A percentile compares a stretch with the other conserved stretches of the same genome.
These are phyloP conservation scores for Suillus paluster DNA, from an alignment of 768 basidiomycete species.

Conservation along the genomic window DNA sequence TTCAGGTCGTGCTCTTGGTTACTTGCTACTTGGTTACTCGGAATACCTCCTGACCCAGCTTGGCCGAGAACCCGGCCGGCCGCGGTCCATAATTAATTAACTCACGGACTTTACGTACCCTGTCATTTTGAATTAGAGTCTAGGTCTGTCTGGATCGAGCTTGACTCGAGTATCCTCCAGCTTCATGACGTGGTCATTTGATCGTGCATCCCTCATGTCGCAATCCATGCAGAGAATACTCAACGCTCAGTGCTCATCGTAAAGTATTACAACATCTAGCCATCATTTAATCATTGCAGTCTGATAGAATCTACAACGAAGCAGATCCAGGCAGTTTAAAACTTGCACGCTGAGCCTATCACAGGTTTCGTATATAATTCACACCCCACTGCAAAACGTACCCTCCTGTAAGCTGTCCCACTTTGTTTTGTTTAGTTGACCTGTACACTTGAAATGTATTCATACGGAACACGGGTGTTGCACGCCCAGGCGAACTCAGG, in stretches of 20 bases:
- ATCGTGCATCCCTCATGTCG: neutral
- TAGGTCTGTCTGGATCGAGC: too few relatives aligned
- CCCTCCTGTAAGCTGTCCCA: too few relatives aligned
- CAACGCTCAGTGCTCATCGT: too few relatives aligned
- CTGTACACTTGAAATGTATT: too few relatives aligned
- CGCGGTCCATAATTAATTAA: constrained; percentile 2
- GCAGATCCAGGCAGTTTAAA: neutral
- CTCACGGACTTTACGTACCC: neutral
- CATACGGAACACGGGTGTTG: too few relatives aligned
- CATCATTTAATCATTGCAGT: too few relatives aligned
- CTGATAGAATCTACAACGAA: neutral
- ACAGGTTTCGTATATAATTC: neutral
- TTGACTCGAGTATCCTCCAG: too few relatives aligned
- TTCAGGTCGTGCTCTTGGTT: constrained; percentile 7
- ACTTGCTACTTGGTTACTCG: constrained; percentile 10
- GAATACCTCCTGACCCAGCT: constrained; percentile 6
- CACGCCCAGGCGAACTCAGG: neutral
- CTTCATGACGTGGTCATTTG: neutral
- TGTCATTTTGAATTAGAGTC: too few relatives aligned
- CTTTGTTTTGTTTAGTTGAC: too few relatives aligned
- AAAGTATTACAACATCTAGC: neutral
- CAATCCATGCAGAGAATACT: too few relatives aligned
- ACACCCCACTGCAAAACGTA: neutral
- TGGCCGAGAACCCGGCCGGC: constrained; percentile 4
- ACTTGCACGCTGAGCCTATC: neutral